These are phyloP conservation scores for Zelopaecilomyces penicillatus DNA, from an alignment of 2,329 filamentous ascomycete genomes.

Conservation along the genomic window DNA sequence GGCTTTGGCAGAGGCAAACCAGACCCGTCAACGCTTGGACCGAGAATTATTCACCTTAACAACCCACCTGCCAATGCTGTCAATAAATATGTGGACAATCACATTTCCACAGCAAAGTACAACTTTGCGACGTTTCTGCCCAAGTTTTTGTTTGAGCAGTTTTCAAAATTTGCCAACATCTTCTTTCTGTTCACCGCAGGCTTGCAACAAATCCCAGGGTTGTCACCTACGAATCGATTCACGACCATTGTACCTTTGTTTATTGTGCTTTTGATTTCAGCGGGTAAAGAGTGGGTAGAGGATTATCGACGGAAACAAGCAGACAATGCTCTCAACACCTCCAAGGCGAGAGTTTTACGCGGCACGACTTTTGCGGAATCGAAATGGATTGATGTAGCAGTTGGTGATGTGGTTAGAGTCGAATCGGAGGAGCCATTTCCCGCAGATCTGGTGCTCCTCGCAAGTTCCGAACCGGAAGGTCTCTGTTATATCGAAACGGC, in stretches of 20 bases:
- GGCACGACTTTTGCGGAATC: conserved; percentile 79
- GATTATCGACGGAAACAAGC: conserved; percentile 85
- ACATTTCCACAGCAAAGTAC: conserved; percentile 97
- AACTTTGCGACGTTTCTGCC: conserved; percentile 87
- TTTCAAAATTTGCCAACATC: conserved; percentile 97
- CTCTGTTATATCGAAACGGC: conserved; percentile 98
- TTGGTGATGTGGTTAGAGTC: conserved; percentile 88
- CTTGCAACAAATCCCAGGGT: conserved; percentile 87
- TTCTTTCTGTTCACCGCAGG: conserved; percentile 98
- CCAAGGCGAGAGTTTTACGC: conserved; percentile 72
- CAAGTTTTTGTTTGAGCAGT: conserved; percentile 96
- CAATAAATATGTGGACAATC: conserved; percentile 92
- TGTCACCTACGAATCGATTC: conserved; percentile 90
- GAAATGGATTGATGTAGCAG: conserved; percentile 87
- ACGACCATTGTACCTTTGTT: conserved; percentile 93
- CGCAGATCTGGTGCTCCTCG: conserved; percentile 82
- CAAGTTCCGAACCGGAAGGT: conserved; percentile 93
- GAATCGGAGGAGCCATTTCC: conserved; percentile 94
- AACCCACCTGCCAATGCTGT: conserved; percentile 84
- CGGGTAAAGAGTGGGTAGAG: conserved; percentile 87
- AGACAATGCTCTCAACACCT: conserved; percentile 80
- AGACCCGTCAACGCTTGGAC: conserved; percentile 85
- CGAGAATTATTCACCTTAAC: conserved; percentile 89
- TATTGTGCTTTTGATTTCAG: conserved; percentile 88
- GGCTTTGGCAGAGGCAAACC: conserved; percentile 77